Conservation (phyloP, 371 early-diverging fungal species). For the Mortierella sp. region DNA sequence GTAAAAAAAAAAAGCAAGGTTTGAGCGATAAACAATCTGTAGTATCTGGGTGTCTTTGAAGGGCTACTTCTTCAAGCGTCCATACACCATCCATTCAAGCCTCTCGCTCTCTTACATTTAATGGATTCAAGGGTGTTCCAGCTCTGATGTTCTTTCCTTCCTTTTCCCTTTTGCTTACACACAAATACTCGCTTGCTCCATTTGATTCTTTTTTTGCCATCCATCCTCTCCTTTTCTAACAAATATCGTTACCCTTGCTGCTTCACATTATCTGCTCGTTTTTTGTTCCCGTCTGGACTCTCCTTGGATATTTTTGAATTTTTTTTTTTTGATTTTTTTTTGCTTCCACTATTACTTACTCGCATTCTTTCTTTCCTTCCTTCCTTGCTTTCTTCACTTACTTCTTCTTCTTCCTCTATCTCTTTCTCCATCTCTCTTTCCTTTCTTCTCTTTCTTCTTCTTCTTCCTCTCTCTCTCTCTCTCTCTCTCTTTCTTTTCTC, state of each 20-base stretch:
- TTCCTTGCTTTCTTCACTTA: neutral
- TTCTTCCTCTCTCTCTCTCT: neutral
- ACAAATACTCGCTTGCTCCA: too few species aligned
- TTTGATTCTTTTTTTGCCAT: constrained; percentile 2
- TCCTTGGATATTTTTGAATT: constrained; percentile 19
- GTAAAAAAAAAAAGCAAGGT: neutral
- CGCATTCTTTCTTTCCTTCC: neutral
- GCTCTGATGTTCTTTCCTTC: constrained; percentile 1
- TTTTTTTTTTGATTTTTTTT: too few species aligned
- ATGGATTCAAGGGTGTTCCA: neutral
- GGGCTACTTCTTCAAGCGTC: too few species aligned
- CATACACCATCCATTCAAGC: neutral
- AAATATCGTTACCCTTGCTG: neutral
- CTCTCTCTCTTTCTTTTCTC: neutral
- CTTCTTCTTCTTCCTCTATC: neutral
- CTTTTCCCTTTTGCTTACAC: neutral
- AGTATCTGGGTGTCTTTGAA: too few species aligned
- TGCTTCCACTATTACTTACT: neutral
- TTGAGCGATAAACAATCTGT: neutral
- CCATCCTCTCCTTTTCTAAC: neutral
- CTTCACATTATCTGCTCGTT: neutral
- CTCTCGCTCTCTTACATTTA: neutral
- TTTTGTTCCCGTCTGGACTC: constrained; percentile 11
- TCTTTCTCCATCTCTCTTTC: neutral
- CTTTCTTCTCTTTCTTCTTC: neutral